Conservation (phyloP, 495 filamentous ascomycete species). For the Neurospora cerealis region DNA sequence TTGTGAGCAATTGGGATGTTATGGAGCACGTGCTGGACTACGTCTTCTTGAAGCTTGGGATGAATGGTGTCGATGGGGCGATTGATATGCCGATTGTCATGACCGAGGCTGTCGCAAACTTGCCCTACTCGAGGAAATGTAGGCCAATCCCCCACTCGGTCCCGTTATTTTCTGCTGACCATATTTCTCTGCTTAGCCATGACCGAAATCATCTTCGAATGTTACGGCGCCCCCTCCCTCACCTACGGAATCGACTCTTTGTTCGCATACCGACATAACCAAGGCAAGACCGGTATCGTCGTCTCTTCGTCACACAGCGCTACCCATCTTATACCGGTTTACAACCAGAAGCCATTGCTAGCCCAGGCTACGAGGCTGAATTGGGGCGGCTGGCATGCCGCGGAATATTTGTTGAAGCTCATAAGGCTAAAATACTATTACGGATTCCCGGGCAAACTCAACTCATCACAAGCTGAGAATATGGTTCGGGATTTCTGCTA, state of each 20-base stretch:
- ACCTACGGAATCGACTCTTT: conserved; percentile 92
- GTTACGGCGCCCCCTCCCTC: conserved; percentile 77
- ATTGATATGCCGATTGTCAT: conserved; percentile 85
- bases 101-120: conserved; percentile 90
- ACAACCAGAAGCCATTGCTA: conserved; percentile 73
- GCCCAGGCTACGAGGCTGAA: conserved; percentile 79
- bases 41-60: conserved; percentile 81
- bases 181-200: conserved; percentile 49
- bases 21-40: conserved; percentile 91
- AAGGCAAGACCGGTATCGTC: conserved; percentile 78
- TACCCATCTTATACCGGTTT: conserved; percentile 91
- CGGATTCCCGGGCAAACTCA: conserved; percentile 70
- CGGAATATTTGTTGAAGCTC: conserved; percentile 84
- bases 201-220: conserved; percentile 94
- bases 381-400: conserved; percentile 84
- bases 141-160: conserved; percentile 16
- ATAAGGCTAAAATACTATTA: conserved; percentile 87
- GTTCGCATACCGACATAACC: conserved; percentile 88
- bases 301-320: conserved; percentile 86
- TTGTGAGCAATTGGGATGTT: conserved; percentile 94
- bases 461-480: conserved; percentile 72
- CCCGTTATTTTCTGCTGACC: neutral
- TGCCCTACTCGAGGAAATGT: conserved; percentile 80
- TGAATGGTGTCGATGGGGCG: conserved; percentile 61
- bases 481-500: conserved; percentile 87